Evolutionary conservation across 2,329 filamentous ascomycete genomes (phyloP), one percentile per base, ranked within the genome.

Genomic region (Parasarocladium wereldwijsianum): DNA sequence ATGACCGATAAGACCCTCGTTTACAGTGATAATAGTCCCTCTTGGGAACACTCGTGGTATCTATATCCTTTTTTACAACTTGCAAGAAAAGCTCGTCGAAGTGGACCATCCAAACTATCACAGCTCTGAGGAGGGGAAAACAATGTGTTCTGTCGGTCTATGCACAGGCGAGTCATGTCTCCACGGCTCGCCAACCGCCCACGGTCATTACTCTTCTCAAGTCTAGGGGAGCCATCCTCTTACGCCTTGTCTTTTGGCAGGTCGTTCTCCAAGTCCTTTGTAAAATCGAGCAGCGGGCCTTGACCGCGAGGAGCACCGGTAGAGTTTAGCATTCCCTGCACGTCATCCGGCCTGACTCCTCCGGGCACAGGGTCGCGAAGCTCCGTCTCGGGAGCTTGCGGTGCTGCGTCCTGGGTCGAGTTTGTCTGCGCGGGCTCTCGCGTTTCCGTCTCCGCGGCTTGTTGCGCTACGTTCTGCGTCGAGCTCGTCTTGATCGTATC

Each of bases 251-350:
- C 39, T 17, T 44, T 34, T 4, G 65, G 65, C 21, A 73, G 40
- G 15, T 53, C 46, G 34, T 60, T 63, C 45, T 63, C 63, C 44
- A 74, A 24, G 34, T 74, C 69, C 8, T 59, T 42, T 11, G 62
- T 53, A 34, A 76, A 73, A 43, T 75, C 65, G 19, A 74, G 56
- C 27, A 72, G 47, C 2, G 66, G 62, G 0, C 66, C 65, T 1
- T 60, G 49, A 5, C 55, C 51, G n/a, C n/a, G n/a, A 12, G 52
- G 55, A 33, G 55, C 57, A 9, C 64, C 62, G 5, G 66, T 70
- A 7, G 57, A 47, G 17, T 52, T 43, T 12, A 70, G 50, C 47
- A 68, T 42, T 8, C 38, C 34, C 20, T 60, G 43, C 20, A 68
- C 60, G 29, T 64, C 56, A 14, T 11, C 17, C n/a, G 12, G n/a